Evolutionary conservation across 2,329 filamentous ascomycete genomes (phyloP).

Genomic region (Ploettnerulaceae sp.): DNA sequence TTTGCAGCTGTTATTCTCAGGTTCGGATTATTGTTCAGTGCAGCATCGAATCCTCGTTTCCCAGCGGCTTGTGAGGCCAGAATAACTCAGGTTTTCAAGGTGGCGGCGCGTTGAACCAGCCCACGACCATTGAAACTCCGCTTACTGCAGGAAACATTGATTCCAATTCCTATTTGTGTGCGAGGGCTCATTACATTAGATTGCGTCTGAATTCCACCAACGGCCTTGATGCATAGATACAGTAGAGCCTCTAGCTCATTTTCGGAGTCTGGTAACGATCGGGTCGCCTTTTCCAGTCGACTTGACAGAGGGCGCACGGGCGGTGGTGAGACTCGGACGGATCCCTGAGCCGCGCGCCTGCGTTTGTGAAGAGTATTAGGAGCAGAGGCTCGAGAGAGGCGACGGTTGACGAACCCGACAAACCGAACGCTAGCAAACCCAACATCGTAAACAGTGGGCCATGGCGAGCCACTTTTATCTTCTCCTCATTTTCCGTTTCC

Average conservation of each 20-base stretch:
- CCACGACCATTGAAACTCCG: not conserved
- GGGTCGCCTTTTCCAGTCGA: slow-evolving; percentile 9
- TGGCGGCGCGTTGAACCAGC: not conserved
- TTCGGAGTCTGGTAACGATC: slow-evolving; percentile 7
- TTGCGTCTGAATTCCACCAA: slow-evolving; percentile 2
- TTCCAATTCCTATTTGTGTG: not conserved
- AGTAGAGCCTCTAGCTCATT: not conserved
- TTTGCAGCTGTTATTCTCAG: not conserved
- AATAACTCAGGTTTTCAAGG: too few relatives aligned
- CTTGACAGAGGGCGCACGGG: not conserved
- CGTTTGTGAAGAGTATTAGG: slow-evolving; percentile 2
- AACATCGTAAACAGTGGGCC: not conserved
- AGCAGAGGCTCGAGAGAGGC: not conserved
- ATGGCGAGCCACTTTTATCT: not conserved
- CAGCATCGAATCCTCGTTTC: too few relatives aligned
- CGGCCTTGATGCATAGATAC: not conserved
- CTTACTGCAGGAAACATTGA: not conserved
- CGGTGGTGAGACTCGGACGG: slow-evolving; percentile 1
- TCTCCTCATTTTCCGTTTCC: slow-evolving; percentile 6
- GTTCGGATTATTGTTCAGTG: too few relatives aligned
- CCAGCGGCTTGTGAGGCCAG: too few relatives aligned
- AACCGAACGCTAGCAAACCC: slow-evolving; percentile 4
- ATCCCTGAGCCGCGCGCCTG: slow-evolving; percentile 14
- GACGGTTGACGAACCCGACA: slow-evolving; percentile 10
- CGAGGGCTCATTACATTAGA: not conserved